A percentile compares a stretch with the other conserved stretches of the same genome.
These are phyloP conservation scores for Fusarium transvaalense DNA, from an alignment of 2,329 filamentous ascomycete species.

Conservation along the genomic window DNA sequence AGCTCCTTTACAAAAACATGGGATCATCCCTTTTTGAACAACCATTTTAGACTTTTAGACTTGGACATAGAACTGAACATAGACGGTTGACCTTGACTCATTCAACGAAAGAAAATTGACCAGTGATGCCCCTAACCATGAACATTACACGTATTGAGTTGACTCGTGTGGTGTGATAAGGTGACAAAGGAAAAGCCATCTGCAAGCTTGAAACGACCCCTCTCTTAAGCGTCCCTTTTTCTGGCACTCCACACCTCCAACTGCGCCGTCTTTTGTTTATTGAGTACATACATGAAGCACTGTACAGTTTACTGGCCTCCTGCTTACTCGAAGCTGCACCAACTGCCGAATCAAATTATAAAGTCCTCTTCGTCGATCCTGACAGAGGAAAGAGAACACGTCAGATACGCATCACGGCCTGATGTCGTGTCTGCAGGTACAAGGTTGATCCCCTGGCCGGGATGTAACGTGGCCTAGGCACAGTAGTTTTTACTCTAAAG, in stretches of 20 bases:
- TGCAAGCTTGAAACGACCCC: slow-evolving; percentile 29
- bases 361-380: neutral
- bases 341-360: neutral
- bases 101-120: neutral
- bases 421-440: slow-evolving; percentile 27
- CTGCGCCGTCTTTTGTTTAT: neutral
- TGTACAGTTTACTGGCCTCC: slow-evolving; percentile 2
- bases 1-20: slow-evolving; percentile 28
- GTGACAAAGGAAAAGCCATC: slow-evolving; percentile 21
- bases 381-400: slow-evolving; percentile 27
- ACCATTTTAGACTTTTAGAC: slow-evolving; percentile 31
- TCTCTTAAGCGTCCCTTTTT: slow-evolving; percentile 4
- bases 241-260: neutral
- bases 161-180: slow-evolving; percentile 1
- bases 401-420: slow-evolving; percentile 37
- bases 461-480: slow-evolving; percentile 19
- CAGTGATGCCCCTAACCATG: neutral
- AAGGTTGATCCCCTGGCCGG: slow-evolving; percentile 28
- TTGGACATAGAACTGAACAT: slow-evolving; percentile 30
- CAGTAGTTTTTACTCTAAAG: neutral
- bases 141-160: neutral
- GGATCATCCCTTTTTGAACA: slow-evolving; percentile 14
- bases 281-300: neutral
- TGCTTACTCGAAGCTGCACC: neutral
- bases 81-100: slow-evolving; percentile 22